Conservation (phyloP, 345 rosid species). For the Hevea brasiliensis region DNA sequence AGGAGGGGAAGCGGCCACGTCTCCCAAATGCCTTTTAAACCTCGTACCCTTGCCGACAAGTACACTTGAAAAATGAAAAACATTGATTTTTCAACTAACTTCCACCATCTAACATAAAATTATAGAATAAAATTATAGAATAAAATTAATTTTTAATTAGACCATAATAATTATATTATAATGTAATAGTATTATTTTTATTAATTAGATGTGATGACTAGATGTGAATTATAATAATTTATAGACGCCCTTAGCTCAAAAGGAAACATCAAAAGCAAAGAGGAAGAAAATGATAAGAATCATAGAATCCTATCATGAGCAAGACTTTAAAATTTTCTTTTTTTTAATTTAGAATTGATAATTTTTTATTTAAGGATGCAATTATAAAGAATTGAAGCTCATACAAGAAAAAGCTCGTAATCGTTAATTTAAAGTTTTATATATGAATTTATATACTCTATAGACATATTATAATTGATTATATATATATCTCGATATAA, state of each 20-base stretch:
- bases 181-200: background rate
- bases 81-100: slow-evolving; percentile 11
- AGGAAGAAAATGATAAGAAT: background rate
- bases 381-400: too few relatives aligned
- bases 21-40: slow-evolving; percentile 26
- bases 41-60: slow-evolving; percentile 52
- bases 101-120: background rate
- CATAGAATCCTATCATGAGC: background rate
- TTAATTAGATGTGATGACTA: background rate
- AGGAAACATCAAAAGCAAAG: background rate
- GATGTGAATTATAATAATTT: background rate
- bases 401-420: too few relatives aligned
- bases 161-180: background rate
- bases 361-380: too few relatives aligned
- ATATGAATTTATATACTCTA: too few relatives aligned
- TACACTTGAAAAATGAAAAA: slow-evolving; percentile 10
- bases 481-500: too few relatives aligned
- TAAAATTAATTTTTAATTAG: too few relatives aligned
- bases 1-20: slow-evolving; percentile 51
- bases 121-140: background rate
- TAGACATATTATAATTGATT: too few relatives aligned
- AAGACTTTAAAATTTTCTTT: background rate
- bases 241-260: background rate
- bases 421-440: too few relatives aligned
- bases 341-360: background rate